Evolutionary conservation across 805 yeast genomes (phyloP), one percentile per base, ranked within the genome.

Genomic region (Candida ficus): DNA sequence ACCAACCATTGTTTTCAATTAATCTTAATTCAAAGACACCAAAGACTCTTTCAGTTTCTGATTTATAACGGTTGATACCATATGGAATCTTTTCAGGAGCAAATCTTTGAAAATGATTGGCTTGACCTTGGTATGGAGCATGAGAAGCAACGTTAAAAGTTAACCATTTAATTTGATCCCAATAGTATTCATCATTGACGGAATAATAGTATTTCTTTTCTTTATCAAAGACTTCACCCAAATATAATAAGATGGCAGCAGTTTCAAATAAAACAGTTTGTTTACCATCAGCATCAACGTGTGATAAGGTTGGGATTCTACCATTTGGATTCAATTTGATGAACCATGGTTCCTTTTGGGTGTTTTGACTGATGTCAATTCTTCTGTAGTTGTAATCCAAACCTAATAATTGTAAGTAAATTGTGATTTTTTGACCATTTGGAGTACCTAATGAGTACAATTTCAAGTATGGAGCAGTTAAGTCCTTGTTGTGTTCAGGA

Each of bases 41-140:
- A 46, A 68, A 70, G 33, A 79, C 64, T 50, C 86, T 63, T 37
- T 64, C 60, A 8, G 79, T 68, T 49, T 80, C 85, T 21, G 61
- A 64, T 8, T 49, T 39, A 52, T 70, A 80, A 47, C 85, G 64
- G 22, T 71, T 62, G 37, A 73, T 70, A 16, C 68, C 84, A 52
- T 75, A 78, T 18, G 70, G 76, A 33, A 75, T 52, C 50, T 76
- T 71, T 45, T 75, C 83, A 0, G 63, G 57, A 6, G 81, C 76
- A 50, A 42, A 68, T 5, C 41, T 16, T 2, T 43, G 29, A 53
- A 78, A 80, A 53, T 73, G 79, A 44, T 59, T 55, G 31, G 73
- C 75, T 54, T 79, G 84, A 10, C 86, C 85, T 51, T 71, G 78
- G 70, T 71, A 75, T 42, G 85, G 84, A 25, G 81, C 80, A 30